These are phyloP conservation scores for Nitzschia sp. DNA, from an alignment of 108 stramenopile genomes.

Conservation along the genomic window DNA sequence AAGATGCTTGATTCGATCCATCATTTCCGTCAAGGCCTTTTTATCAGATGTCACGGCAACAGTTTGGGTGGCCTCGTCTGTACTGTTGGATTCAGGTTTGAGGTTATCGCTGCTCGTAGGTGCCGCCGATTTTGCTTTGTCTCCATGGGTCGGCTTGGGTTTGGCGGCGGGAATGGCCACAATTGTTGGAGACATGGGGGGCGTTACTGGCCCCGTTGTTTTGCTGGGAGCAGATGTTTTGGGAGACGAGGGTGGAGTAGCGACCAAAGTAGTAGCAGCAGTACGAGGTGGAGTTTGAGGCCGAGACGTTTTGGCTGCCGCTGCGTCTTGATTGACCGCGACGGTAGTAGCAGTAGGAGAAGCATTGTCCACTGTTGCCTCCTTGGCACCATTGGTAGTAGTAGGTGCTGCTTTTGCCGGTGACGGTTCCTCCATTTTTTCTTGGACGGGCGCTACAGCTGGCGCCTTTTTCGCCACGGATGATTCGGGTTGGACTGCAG, in stretches of 20 bases:
- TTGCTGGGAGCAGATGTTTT: background rate
- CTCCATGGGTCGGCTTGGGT: too few species aligned
- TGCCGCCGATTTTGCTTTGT: background rate
- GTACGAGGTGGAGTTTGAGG: background rate
- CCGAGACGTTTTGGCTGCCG: too few species aligned
- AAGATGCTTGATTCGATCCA: conserved; percentile 7
- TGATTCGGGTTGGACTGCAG: too few species aligned
- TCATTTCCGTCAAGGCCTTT: conserved; percentile 1
- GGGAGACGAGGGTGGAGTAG: background rate
- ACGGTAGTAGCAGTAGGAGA: background rate
- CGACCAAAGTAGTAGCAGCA: background rate
- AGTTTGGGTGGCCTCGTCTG: background rate
- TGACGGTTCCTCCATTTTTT: background rate
- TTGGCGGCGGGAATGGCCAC: background rate
- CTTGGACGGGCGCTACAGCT: background rate
- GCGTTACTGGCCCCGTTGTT: background rate
- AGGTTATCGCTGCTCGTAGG: too few species aligned
- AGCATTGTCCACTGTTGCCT: background rate
- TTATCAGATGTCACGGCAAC: too few species aligned
- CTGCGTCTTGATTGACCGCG: too few species aligned
- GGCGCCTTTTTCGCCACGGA: too few species aligned
- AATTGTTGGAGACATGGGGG: background rate
- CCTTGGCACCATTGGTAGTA: background rate
- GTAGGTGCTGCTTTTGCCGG: background rate
- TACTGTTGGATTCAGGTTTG: too few species aligned